These are phyloP conservation scores for Boechera divaricarpa DNA, from an alignment of 345 rosid species.

Conservation along the genomic window DNA sequence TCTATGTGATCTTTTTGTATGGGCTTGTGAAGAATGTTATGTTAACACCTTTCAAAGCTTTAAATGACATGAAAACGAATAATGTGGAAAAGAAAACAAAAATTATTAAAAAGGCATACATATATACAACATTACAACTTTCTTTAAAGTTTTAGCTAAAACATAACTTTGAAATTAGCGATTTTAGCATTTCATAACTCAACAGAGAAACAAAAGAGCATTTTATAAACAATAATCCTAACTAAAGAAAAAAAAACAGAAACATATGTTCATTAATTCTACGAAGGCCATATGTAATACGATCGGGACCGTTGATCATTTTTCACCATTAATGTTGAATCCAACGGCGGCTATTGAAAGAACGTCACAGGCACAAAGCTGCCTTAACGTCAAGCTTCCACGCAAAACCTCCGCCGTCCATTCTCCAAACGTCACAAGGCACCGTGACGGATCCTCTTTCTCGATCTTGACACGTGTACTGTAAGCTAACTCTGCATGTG, in stretches of 20 bases:
- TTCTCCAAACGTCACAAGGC: conserved; percentile 90
- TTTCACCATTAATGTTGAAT: neutral
- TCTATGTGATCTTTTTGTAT: neutral
- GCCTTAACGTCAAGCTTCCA: conserved; percentile 87
- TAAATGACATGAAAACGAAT: neutral
- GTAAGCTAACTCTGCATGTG: conserved; percentile 76
- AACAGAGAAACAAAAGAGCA: conserved; percentile 13
- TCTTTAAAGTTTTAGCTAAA: neutral
- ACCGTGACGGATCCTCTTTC: conserved; percentile 61
- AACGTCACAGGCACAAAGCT: conserved; percentile 60
- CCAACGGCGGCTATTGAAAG: neutral
- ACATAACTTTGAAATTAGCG: neutral
- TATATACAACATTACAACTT: neutral
- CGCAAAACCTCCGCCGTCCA: conserved; percentile 79
- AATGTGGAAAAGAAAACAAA: neutral
- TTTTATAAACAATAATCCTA: conserved; percentile 8
- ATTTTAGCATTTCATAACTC: conserved; percentile 9
- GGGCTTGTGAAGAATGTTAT: neutral
- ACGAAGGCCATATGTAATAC: neutral
- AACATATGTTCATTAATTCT: conserved; percentile 26
- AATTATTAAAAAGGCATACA: neutral
- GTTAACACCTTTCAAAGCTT: neutral
- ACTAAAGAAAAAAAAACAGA: neutral
- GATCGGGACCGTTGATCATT: conserved; percentile 23
- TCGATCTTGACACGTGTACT: conserved; percentile 56